Base-by-base conservation (phyloP, 345 rosid genomes). In the Boechera stricta region DNA sequence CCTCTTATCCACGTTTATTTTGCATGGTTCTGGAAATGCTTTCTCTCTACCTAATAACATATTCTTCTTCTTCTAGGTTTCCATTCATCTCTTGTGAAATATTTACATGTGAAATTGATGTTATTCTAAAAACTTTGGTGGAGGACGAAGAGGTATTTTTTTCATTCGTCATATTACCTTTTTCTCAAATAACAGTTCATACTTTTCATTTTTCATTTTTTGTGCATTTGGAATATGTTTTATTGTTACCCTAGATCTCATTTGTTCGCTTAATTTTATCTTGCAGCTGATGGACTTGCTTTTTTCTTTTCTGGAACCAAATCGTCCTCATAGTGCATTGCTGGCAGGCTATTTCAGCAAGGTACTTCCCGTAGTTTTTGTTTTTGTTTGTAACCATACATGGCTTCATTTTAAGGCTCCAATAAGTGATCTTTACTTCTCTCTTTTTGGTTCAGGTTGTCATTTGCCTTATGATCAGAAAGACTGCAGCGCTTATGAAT, bases 331-430 rank as follows among this genome's bases (percentile, higher is more conserved):
- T 76, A 88, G 97, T 84, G 89, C 98, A 35, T 80, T 91, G 80
- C 84, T 90, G 65, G 99, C 99, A 47, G 98, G 98, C 61, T 96
- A 96, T 85, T 96, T 96, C 82, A 90, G 99, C 87, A 96, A 96
- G 93, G 98, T 96, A 59, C 60, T 68, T 67, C 15, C 5, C 11
- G 29, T 35, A 32, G 32, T 54, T 29, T 48, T 36, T 21, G 12
- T 5, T 48, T 59, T 18, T 57, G 16, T 57, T 57, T 38, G 16
- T 24, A 31, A 31, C 56, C 12, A 7, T 58, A 41, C 51, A 10
- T 66, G 42, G 64, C 35, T 59, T 67, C 18, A 57, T 49, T 31
- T 72, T 10, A 24, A 73, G 64, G 61, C 41, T 72, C 28, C 7
- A 44, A 3, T 51, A 64, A 63, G 13, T 56, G 54, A 60, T 35